phyloP scores from a whole-genome alignment of 805 yeast species.

The Kluyveromyces nonfermentans region DNA sequence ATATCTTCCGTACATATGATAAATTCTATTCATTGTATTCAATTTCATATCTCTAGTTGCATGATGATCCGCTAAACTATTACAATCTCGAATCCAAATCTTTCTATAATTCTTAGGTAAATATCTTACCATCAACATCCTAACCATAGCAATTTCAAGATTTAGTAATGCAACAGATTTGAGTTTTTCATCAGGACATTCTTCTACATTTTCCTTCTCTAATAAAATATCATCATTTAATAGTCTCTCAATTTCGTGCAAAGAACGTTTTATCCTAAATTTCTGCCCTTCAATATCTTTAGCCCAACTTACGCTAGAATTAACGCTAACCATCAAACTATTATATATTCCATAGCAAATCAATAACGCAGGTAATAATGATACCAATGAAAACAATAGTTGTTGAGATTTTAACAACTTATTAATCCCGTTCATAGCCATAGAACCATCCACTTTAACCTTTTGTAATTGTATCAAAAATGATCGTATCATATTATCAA shows the following conservation, averaged over 20 bases:
- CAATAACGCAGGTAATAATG: conserved; percentile 71
- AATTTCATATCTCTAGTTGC: conserved; percentile 33
- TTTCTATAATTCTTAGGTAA: conserved; percentile 40
- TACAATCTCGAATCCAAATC: conserved; percentile 58
- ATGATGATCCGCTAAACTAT: conserved; percentile 42
- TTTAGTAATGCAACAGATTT: conserved; percentile 48
- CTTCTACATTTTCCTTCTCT: conserved; percentile 9
- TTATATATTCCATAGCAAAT: conserved; percentile 39
- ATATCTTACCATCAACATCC: conserved; percentile 37
- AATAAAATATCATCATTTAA: conserved; percentile 23
- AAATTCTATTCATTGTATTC: conserved; percentile 45
- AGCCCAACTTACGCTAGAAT: conserved; percentile 21
- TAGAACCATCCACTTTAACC: conserved; percentile 88
- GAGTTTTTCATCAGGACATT: conserved; percentile 11
- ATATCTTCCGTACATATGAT: conserved; percentile 47
- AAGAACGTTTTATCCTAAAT: conserved; percentile 23
- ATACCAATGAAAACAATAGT: conserved; percentile 85
- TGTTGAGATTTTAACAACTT: conserved; percentile 83
- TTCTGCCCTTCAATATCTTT: conserved; percentile 5
- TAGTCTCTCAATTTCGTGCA: conserved; percentile 54
- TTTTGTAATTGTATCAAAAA: conserved; percentile 89
- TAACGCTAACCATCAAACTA: conserved; percentile 20
- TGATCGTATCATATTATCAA: conserved; percentile 68
- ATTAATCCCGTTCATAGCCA: conserved; percentile 87
- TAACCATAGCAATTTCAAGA: conserved; percentile 55